Evolutionary conservation across 2,329 filamentous ascomycete species (phyloP).

Genomic region (Alternaria panax): DNA sequence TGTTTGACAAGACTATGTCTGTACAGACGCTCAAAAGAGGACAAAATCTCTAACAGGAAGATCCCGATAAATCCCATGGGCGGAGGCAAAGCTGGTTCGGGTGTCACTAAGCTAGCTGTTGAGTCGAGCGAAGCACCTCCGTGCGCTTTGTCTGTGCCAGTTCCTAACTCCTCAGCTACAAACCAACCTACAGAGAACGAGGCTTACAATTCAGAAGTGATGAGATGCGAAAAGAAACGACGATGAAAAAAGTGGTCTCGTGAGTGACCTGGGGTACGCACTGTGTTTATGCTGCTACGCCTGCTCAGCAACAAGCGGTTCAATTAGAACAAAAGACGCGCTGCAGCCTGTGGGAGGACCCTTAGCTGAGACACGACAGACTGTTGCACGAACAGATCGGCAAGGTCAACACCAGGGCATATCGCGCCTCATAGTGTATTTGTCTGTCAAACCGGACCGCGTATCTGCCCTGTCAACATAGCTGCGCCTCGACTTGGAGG

Average conservation of each 20-base stretch:
- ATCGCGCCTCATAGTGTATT: not conserved
- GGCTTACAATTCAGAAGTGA: not conserved
- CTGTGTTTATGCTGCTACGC: slow-evolving; percentile 4
- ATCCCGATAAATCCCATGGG: not conserved
- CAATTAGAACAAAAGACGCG: not conserved
- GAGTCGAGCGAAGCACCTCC: not conserved
- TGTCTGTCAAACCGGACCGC: not conserved
- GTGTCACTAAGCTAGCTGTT: not conserved
- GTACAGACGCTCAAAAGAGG: not conserved
- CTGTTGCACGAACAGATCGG: not conserved
- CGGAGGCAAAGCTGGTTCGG: not conserved
- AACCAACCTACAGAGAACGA: not conserved
- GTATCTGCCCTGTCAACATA: not conserved
- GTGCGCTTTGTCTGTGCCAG: not conserved
- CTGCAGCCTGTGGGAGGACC: not conserved
- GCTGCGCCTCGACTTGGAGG: slow-evolving; percentile 2
- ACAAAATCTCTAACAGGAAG: not conserved
- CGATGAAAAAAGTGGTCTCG: not conserved
- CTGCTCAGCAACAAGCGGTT: not conserved
- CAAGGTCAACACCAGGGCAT: slow-evolving; percentile 1
- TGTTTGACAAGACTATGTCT: not conserved
- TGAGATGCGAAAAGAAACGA: not conserved
- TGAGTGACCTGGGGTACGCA: not conserved
- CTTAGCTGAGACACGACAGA: not conserved
- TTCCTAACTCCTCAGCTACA: not conserved